Percentiles rank a stretch among this genome's conserved stretches.
Conservation (phyloP, 768 basidiomycete genomes). For the Royoungia palumana region DNA sequence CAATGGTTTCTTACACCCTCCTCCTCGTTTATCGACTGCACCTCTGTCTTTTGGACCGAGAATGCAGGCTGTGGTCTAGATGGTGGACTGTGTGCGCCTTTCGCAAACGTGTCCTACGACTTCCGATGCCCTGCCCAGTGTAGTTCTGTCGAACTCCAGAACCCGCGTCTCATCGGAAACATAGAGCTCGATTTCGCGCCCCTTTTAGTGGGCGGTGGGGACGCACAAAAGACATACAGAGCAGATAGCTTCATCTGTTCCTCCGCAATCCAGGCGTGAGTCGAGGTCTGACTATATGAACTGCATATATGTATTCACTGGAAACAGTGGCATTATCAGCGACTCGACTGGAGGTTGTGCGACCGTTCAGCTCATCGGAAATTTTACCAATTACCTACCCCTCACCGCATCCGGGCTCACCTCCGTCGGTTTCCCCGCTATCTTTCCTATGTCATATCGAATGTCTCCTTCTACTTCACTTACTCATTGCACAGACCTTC, state of each 20-base stretch:
- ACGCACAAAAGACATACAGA: slow-evolving; percentile 66
- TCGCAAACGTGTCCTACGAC: slow-evolving; percentile 56
- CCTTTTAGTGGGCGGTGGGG: slow-evolving; percentile 84
- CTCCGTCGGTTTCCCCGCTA: slow-evolving; percentile 70
- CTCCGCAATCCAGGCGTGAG: slow-evolving; percentile 77
- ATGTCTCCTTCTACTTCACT: slow-evolving; percentile 49
- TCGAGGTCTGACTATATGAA: slow-evolving; percentile 12
- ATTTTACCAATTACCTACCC: slow-evolving; percentile 68
- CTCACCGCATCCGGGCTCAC: slow-evolving; percentile 56
- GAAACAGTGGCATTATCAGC: slow-evolving; percentile 57
- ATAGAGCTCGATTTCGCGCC: slow-evolving; percentile 64
- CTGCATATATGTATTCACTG: slow-evolving; percentile 6
- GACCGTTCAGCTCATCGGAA: slow-evolving; percentile 62
- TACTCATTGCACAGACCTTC: slow-evolving; percentile 67
- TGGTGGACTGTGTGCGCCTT: slow-evolving; percentile 62
- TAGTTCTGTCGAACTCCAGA: slow-evolving; percentile 58
- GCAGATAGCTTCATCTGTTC: slow-evolving; percentile 85
- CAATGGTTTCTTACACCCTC: slow-evolving; percentile 71
- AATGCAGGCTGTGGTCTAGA: slow-evolving; percentile 74
- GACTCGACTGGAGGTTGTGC: slow-evolving; percentile 75
- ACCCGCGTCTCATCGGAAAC: slow-evolving; percentile 70
- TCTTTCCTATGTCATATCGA: slow-evolving; percentile 69
- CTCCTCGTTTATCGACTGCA: slow-evolving; percentile 63
- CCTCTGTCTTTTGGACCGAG: slow-evolving; percentile 64
- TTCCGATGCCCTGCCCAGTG: slow-evolving; percentile 84